These are phyloP conservation scores for Handroanthus guayacan DNA, from an alignment of 257 asterid species.

Conservation along the genomic window DNA sequence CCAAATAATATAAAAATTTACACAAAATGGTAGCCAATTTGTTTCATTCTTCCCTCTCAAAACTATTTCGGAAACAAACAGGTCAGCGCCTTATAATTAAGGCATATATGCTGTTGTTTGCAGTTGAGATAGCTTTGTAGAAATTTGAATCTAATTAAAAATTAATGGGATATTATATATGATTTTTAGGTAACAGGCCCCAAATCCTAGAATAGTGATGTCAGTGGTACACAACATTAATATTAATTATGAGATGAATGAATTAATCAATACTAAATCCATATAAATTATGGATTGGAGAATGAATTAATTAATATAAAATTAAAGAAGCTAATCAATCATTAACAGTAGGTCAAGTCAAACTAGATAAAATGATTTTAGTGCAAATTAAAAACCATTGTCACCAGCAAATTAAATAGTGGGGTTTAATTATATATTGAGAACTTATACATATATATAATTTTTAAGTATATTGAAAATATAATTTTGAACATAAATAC, in stretches of 20 bases:
- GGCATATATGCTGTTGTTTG: too few relatives aligned
- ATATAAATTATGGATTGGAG: background rate
- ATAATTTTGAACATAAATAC: too few relatives aligned
- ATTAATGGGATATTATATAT: background rate
- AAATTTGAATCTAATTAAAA: background rate
- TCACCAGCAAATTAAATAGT: too few relatives aligned
- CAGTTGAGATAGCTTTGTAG: background rate
- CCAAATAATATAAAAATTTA: too few relatives aligned
- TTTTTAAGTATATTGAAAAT: too few relatives aligned
- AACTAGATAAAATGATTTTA: background rate
- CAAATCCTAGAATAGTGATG: background rate
- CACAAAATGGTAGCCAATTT: too few relatives aligned
- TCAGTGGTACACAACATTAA: background rate
- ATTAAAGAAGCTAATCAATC: background rate
- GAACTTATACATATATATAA: too few relatives aligned
- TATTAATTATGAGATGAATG: background rate
- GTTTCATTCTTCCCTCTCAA: too few relatives aligned
- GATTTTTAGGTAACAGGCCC: constrained; percentile 4
- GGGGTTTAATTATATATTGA: too few relatives aligned
- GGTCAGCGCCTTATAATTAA: too few relatives aligned
- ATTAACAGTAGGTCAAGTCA: background rate
- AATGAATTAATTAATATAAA: too few relatives aligned
- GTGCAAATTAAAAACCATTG: background rate
- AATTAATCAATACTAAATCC: background rate
- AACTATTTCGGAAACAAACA: too few relatives aligned